A percentile compares a stretch with the other conserved stretches of the same genome.
Evolutionary conservation across 352 stramenopile genomes (phyloP).

Genomic region (Plasmopara muralis): DNA sequence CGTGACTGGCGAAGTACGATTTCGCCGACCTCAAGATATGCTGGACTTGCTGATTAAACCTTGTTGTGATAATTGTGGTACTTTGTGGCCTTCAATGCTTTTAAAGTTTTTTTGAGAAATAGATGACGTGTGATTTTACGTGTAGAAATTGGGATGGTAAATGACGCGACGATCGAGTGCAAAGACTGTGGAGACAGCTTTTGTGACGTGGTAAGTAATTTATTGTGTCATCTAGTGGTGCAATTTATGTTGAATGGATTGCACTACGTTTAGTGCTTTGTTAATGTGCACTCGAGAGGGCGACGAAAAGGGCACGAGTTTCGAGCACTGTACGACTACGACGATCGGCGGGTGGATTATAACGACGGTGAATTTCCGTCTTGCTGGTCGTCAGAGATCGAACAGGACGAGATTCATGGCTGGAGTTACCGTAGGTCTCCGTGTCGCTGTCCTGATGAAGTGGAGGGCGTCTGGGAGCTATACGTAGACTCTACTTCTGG

Average conservation of each 20-base stretch:
- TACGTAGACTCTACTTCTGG: conserved; percentile 43
- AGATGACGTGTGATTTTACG: not conserved
- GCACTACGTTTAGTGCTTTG: conserved; percentile 54
- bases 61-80: conserved; percentile 87
- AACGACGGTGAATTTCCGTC: conserved; percentile 86
- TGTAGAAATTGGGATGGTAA: not conserved
- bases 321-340: conserved; percentile 87
- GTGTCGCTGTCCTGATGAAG: conserved; percentile 35
- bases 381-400: conserved; percentile 84
- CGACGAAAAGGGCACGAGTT: conserved; percentile 77
- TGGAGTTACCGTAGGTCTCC: conserved; percentile 64
- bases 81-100: not conserved
- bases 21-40: conserved; percentile 86
- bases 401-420: conserved; percentile 81
- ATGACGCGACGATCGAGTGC: conserved; percentile 78
- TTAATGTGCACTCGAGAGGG: conserved; percentile 82
- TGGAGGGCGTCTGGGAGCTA: conserved; percentile 45
- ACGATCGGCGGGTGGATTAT: conserved; percentile 88
- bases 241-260: conserved; percentile 2
- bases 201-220: conserved; percentile 54
- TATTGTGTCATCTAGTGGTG: not conserved
- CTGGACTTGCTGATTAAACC: conserved; percentile 87
- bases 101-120: not conserved
- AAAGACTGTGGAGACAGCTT: conserved; percentile 86
- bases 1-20: conserved; percentile 88